Base-by-base conservation (phyloP, 2,329 filamentous ascomycete genomes). In the Penicillium sp. region DNA sequence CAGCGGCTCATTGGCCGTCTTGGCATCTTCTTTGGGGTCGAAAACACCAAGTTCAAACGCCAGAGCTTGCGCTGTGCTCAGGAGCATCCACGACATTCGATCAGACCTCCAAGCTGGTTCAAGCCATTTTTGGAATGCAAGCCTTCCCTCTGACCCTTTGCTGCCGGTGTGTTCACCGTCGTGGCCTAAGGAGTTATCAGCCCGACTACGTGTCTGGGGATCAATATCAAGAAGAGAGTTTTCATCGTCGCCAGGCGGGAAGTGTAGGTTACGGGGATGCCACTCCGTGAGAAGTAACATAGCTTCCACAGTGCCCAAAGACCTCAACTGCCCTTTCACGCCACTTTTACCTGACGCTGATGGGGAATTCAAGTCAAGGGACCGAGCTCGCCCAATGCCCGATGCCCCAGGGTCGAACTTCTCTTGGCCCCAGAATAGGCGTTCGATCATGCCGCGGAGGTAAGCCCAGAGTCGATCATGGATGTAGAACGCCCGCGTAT, bases 381-480 rank as follows among this genome's bases (percentile, higher is more conserved):
- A 78, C 54, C 86, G 82, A 3, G 84, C 87, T 67, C 81, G 86
- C 42, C 82, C 86, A 12, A 80, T 83, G 1, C 67, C 65, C 27
- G 61, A 59, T 9, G 64, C 64, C 13, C 88, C 89, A 22, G 89
- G 89, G 27, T 90, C 92, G 64, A 96, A 96, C 44, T 95, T 89
- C 69, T 97, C 92, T 66, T 96, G 92, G 8, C 91, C 93, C 87
- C 90, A 97, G 31, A 97, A 84, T 58, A 95, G 87, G 29, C 92
- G 83, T 69, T 95, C 89, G 57, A 97, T 93, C 88, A 97, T 96
- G 50, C 89, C 88, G 43, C 91, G 86, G 27, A 97, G 80, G 64
- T 96, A 95, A 27, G 84, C 88, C 93, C 93, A 99, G 4, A 97
- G 80, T 68, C 95, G 90, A 62, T 96, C 89, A 59, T 97, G 93